These are phyloP conservation scores for Crepidotus variabilis DNA, from an alignment of 768 basidiomycete genomes.

Conservation along the genomic window DNA sequence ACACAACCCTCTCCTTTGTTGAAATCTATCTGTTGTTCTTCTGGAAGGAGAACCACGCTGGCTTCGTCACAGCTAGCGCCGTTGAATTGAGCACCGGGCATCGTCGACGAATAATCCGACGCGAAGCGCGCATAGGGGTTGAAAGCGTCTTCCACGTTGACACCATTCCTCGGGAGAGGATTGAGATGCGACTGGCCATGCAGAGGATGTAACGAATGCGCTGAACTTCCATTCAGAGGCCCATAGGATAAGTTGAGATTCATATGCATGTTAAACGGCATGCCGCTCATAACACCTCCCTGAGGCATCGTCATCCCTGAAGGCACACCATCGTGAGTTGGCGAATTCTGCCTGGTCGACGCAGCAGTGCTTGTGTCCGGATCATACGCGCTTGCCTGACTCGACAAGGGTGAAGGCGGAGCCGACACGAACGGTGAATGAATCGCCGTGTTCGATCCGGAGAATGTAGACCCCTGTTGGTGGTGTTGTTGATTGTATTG, in stretches of 20 bases:
- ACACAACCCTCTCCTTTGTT: slow-evolving; percentile 38
- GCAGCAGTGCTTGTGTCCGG: slow-evolving; percentile 25
- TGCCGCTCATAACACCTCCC: too few relatives aligned
- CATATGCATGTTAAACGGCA: neutral
- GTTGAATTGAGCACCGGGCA: slow-evolving; percentile 55
- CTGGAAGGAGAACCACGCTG: slow-evolving; percentile 17
- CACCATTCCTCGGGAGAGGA: neutral
- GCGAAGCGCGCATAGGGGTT: slow-evolving; percentile 66
- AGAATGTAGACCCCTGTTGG: too few relatives aligned
- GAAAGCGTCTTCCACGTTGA: slow-evolving; percentile 52
- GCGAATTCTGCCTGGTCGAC: slow-evolving; percentile 28
- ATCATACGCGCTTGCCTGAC: slow-evolving; percentile 21
- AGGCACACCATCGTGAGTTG: slow-evolving; percentile 10
- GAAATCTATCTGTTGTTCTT: slow-evolving; percentile 1
- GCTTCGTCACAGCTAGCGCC: slow-evolving; percentile 34
- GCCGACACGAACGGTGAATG: slow-evolving; percentile 35
- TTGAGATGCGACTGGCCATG: neutral
- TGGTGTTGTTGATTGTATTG: neutral
- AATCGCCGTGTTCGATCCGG: neutral
- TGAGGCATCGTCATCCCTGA: too few relatives aligned
- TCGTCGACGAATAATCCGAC: slow-evolving; percentile 54
- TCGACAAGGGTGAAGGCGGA: slow-evolving; percentile 47
- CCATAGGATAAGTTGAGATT: slow-evolving; percentile 1
- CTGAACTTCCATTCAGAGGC: slow-evolving; percentile 20
- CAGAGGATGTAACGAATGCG: neutral